Conservation (phyloP, 2,329 filamentous ascomycete genomes). For the Mariannaea elegans region DNA sequence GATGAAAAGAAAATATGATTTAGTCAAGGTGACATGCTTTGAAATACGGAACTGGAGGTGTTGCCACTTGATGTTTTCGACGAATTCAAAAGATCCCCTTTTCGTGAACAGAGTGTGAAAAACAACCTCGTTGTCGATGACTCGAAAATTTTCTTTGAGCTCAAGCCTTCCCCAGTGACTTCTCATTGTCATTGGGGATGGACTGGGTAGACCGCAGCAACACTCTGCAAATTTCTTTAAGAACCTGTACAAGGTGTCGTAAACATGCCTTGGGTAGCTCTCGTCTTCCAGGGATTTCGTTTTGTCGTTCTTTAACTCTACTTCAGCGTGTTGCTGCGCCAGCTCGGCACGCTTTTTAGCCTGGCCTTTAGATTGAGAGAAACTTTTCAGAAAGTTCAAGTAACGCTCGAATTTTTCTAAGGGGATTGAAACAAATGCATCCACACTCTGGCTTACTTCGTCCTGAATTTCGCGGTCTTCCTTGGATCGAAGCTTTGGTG, state of each 20-base stretch:
- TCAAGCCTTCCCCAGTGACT: conserved; percentile 11
- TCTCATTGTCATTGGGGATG: background rate
- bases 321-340: background rate
- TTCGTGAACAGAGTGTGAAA: conserved; percentile 10
- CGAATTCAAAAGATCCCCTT: background rate
- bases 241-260: background rate
- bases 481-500: too few species aligned
- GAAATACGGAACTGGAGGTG: conserved; percentile 11
- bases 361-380: background rate
- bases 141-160: background rate
- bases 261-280: conserved; percentile 8
- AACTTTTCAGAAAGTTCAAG: background rate
- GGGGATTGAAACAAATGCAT: background rate
- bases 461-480: background rate
- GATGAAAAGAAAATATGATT: background rate
- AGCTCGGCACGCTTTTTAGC: background rate
- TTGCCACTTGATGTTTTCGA: conserved; percentile 14
- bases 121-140: background rate
- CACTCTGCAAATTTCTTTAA: background rate
- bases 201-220: background rate
- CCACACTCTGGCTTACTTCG: background rate
- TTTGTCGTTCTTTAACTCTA: background rate
- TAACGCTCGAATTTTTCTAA: background rate
- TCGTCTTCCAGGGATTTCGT: background rate
- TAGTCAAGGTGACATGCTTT: background rate